Percentiles rank a stretch among this genome's conserved stretches.
phyloP scores from a whole-genome alignment of 352 stramenopile genomes.

The Plasmopara halstedii region DNA sequence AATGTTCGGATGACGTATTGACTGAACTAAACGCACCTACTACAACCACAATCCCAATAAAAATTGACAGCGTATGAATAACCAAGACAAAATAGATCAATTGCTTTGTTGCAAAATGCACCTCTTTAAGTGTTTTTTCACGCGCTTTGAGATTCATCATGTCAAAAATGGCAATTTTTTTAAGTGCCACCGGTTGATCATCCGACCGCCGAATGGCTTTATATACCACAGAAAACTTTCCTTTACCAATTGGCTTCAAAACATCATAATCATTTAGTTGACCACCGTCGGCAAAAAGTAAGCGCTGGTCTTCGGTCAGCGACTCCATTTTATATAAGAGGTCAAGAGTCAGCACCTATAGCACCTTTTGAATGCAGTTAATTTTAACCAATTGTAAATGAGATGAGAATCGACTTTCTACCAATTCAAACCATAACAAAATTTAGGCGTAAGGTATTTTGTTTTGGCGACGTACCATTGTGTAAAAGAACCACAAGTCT shows the following conservation, averaged over 20 bases:
- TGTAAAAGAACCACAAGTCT: conserved; percentile 10
- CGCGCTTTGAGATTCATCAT: conserved; percentile 85
- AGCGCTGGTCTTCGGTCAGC: conserved; percentile 63
- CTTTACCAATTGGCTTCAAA: conserved; percentile 87
- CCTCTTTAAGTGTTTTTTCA: conserved; percentile 88
- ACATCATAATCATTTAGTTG: conserved; percentile 71
- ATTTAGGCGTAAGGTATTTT: conserved; percentile 11
- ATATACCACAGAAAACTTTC: conserved; percentile 91
- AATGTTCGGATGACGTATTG: conserved; percentile 85
- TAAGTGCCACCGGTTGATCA: conserved; percentile 80
- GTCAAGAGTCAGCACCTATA: conserved; percentile 13
- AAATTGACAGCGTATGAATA: neutral
- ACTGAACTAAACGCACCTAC: conserved; percentile 82
- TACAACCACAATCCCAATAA: neutral
- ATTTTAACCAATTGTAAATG: neutral
- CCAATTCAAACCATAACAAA: conserved; percentile 15
- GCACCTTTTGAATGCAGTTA: conserved; percentile 13
- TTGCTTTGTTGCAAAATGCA: conserved; percentile 7
- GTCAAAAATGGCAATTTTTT: conserved; percentile 91
- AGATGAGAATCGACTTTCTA: neutral
- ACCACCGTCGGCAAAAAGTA: conserved; percentile 49
- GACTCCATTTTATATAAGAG: conserved; percentile 42
- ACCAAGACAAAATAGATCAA: neutral
- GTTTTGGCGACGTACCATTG: conserved; percentile 4
- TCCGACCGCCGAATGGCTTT: conserved; percentile 70